These are phyloP conservation scores for Magnolia officinalis DNA, from an alignment of 164 flowering plant species.

Conservation along the genomic window DNA sequence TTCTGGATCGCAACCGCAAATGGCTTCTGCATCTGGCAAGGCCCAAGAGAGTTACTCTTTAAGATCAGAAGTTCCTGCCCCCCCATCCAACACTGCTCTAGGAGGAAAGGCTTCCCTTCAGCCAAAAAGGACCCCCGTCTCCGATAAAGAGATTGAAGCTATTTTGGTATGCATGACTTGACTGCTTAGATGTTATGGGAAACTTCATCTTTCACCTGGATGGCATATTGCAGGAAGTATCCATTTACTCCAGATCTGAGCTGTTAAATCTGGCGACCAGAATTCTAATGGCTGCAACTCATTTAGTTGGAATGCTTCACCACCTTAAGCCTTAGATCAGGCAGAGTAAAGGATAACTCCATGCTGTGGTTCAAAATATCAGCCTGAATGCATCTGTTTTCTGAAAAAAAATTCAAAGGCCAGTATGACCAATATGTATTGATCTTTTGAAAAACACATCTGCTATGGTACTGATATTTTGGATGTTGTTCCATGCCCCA, in stretches of 20 bases:
- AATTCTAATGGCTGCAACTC: neutral
- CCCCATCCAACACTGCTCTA: constrained; percentile 28
- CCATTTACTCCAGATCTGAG: neutral
- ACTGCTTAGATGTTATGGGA: neutral
- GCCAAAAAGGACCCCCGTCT: constrained; percentile 72
- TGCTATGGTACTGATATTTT: neutral
- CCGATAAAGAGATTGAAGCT: constrained; percentile 77
- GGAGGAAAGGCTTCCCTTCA: constrained; percentile 90
- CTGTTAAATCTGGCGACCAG: neutral
- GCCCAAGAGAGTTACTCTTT: constrained; percentile 31
- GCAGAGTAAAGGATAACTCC: neutral
- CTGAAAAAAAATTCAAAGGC: neutral
- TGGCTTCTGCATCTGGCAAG: constrained; percentile 19
- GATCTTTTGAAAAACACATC: neutral
- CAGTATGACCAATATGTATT: neutral
- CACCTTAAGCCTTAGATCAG: neutral
- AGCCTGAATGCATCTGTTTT: too few species aligned
- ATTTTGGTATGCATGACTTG: constrained; percentile 53
- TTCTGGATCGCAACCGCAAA: constrained; percentile 15
- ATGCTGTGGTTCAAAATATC: too few species aligned
- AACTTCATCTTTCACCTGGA: neutral
- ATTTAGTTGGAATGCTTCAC: neutral
- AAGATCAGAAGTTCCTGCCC: constrained; percentile 28
- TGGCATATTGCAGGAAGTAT: neutral
- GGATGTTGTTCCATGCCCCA: neutral